These are phyloP conservation scores for Cadophora malorum DNA, from an alignment of 2,329 filamentous ascomycete species.

Conservation along the genomic window DNA sequence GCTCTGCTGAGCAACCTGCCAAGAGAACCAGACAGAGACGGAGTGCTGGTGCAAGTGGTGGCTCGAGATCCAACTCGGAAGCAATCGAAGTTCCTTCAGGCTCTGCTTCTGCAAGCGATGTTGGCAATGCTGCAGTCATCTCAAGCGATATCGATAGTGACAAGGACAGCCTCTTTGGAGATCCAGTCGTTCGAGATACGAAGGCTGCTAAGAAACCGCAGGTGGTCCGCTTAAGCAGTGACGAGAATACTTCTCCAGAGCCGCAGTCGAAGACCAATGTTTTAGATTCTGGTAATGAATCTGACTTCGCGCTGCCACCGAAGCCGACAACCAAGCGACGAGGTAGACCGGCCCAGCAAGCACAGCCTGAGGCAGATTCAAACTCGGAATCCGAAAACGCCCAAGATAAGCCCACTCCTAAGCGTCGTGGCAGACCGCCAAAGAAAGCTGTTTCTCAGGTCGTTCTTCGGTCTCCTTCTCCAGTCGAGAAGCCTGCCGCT, in stretches of 20 bases:
- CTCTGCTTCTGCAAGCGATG: conserved; percentile 23
- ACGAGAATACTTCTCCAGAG: background rate
- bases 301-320: background rate
- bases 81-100: conserved; percentile 24
- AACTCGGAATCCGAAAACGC: background rate
- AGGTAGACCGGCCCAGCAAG: conserved; percentile 10
- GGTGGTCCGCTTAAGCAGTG: background rate
- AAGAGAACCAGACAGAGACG: conserved; percentile 23
- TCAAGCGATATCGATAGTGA: conserved; percentile 30
- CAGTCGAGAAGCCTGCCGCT: conserved; percentile 1
- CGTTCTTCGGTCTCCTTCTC: conserved; percentile 16
- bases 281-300: conserved; percentile 3
- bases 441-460: conserved; percentile 27
- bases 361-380: background rate
- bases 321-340: conserved; percentile 14
- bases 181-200: conserved; percentile 29
- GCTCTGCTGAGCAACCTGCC: conserved; percentile 17
- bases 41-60: background rate
- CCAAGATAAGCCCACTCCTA: conserved; percentile 27
- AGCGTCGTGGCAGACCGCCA: conserved; percentile 38
- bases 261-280: background rate
- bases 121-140: conserved; percentile 19
- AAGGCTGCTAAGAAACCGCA: conserved; percentile 8
- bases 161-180: conserved; percentile 38
- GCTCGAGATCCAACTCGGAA: conserved; percentile 19